Percentiles rank a stretch among this genome's conserved stretches.
phyloP scores from a whole-genome alignment of 2,329 filamentous ascomycete species.

The Basipetospora chlamydospora region DNA sequence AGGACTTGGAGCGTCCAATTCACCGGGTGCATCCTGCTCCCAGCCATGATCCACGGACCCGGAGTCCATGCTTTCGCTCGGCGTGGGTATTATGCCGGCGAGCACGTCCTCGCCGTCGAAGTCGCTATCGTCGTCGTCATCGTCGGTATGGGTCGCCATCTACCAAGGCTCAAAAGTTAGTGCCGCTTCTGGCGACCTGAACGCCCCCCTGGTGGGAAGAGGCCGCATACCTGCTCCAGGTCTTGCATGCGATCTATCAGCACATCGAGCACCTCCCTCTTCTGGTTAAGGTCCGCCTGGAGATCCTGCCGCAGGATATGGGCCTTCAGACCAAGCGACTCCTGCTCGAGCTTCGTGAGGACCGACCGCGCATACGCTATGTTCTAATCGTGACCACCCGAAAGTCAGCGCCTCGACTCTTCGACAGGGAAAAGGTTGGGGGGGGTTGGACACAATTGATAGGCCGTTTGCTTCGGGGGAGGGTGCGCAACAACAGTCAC shows the following conservation, averaged over 20 bases:
- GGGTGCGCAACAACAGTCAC: no score
- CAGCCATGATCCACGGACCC: not conserved
- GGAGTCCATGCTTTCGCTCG: constrained; percentile 36
- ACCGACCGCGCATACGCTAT: constrained; percentile 37
- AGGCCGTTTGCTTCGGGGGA: no score
- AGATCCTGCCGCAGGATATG: constrained; percentile 31
- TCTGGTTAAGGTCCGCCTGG: constrained; percentile 48
- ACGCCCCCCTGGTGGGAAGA: not conserved
- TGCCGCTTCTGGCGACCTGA: no score
- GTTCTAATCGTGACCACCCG: constrained; percentile 30
- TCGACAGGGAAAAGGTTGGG: no score
- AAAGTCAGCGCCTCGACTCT: no score
- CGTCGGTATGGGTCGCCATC: constrained; percentile 9
- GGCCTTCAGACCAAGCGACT: constrained; percentile 30
- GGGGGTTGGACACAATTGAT: no score
- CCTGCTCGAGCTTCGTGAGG: constrained; percentile 27
- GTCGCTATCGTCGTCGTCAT: constrained; percentile 27
- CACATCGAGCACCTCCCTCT: constrained; percentile 51
- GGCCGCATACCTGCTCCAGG: constrained; percentile 41
- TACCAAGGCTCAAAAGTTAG: constrained; percentile 1
- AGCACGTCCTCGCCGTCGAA: constrained; percentile 44
- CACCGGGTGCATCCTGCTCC: constrained; percentile 8
- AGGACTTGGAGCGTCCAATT: constrained; percentile 19
- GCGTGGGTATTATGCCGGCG: constrained; percentile 37
- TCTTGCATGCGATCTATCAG: constrained; percentile 54